phyloP scores from a whole-genome alignment of 2,329 filamentous ascomycete species.

The Sporothrix luriei region DNA sequence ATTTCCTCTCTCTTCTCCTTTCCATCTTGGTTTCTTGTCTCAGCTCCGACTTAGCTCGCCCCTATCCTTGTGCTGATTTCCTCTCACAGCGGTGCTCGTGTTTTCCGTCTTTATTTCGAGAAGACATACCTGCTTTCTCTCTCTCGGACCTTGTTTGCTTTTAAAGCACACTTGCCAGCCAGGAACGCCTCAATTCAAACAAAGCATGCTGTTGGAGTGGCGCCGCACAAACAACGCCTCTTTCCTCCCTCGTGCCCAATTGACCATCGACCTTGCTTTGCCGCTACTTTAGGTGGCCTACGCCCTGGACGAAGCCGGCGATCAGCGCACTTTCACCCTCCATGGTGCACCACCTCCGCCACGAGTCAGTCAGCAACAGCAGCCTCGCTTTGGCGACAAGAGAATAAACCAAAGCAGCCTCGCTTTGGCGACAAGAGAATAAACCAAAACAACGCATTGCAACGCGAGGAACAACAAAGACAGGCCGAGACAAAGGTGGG shows the following conservation, averaged over 20 bases:
- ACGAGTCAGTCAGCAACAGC: constrained; percentile 24
- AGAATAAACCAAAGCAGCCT: constrained; percentile 3
- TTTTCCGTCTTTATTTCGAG: constrained; percentile 22
- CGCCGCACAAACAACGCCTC: background rate
- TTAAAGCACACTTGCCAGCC: background rate
- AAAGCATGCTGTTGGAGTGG: constrained; percentile 3
- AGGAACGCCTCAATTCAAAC: constrained; percentile 10
- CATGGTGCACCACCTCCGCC: constrained; percentile 20
- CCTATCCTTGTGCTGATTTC: constrained; percentile 23
- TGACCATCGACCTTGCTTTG: constrained; percentile 1
- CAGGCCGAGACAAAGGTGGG: constrained; percentile 13
- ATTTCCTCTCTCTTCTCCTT: constrained; percentile 2
- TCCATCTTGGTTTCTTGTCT: constrained; percentile 14
- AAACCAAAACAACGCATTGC: constrained; percentile 22
- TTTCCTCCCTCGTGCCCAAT: no score
- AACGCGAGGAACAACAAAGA: background rate
- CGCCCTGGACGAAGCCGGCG: constrained; percentile 20
- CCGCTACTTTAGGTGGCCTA: constrained; percentile 20
- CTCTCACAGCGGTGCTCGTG: background rate
- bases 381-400: constrained; percentile 1
- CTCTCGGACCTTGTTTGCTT: background rate
- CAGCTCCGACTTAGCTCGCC: constrained; percentile 29
- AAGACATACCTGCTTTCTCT: background rate
- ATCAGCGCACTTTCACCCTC: background rate
- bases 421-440: no score